Evolutionary conservation across 768 basidiomycete genomes (phyloP).

Genomic region (Leccinum boreale): DNA sequence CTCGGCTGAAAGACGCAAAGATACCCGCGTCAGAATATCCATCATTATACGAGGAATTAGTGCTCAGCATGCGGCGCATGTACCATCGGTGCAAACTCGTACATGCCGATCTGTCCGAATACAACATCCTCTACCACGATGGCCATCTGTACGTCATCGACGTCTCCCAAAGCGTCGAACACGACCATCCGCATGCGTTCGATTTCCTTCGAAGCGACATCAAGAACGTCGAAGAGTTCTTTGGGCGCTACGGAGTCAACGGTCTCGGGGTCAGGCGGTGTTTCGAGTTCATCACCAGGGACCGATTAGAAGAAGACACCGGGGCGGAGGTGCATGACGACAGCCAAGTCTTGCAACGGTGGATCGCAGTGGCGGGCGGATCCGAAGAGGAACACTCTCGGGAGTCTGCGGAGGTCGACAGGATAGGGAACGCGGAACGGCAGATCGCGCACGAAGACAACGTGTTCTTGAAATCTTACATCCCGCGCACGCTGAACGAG

Average conservation of each 20-base stretch:
- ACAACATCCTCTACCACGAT: conserved; percentile 90
- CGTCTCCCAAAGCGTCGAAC: conserved; percentile 97
- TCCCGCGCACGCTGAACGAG: conserved; percentile 88
- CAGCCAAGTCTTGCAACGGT: conserved; percentile 37
- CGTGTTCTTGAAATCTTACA: conserved; percentile 88
- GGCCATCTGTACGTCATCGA: conserved; percentile 90
- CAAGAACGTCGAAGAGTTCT: conserved; percentile 92
- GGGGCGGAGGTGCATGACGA: conserved; percentile 25
- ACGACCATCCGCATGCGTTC: conserved; percentile 94
- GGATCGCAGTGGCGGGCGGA: conserved; percentile 43
- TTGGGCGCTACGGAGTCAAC: conserved; percentile 66
- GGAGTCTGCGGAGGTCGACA: conserved; percentile 6
- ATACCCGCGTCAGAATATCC: conserved; percentile 50
- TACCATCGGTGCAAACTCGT: conserved; percentile 91
- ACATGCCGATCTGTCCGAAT: conserved; percentile 97
- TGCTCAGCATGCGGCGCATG: conserved; percentile 78
- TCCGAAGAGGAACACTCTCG: conserved; percentile 14
- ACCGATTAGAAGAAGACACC: conserved; percentile 34
- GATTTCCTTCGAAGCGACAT: conserved; percentile 94
- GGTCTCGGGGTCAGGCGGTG: conserved; percentile 77
- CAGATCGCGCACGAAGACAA: conserved; percentile 69
- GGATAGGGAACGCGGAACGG: conserved; percentile 13
- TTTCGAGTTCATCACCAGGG: conserved; percentile 86
- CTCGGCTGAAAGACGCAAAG: conserved; percentile 86
- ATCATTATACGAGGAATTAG: conserved; percentile 71